These are phyloP conservation scores for Elsinoe ampelina DNA, from an alignment of 2,329 filamentous ascomycete genomes.

Conservation along the genomic window DNA sequence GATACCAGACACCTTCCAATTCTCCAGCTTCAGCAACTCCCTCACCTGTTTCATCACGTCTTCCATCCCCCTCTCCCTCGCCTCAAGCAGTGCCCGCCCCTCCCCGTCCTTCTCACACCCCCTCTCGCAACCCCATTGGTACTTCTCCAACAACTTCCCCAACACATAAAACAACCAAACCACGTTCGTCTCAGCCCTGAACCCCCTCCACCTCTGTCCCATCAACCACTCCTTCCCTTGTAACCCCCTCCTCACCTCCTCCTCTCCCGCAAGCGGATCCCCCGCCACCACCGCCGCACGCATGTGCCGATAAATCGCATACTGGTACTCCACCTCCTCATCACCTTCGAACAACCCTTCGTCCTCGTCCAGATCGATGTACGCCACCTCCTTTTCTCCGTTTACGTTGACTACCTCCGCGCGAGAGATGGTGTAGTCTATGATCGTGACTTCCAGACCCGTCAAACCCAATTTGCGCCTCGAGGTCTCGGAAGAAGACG, in stretches of 20 bases:
- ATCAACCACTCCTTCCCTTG: conserved; percentile 17
- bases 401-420: conserved; percentile 36
- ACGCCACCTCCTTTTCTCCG: conserved; percentile 30
- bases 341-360: conserved; percentile 38
- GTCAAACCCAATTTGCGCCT: conserved; percentile 41
- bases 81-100: neutral
- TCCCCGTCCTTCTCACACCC: conserved; percentile 14
- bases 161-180: conserved; percentile 56
- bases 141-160: conserved; percentile 40
- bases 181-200: conserved; percentile 52
- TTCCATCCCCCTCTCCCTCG: conserved; percentile 32
- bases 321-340: conserved; percentile 42
- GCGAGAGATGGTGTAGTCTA: conserved; percentile 60
- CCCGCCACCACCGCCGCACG: conserved; percentile 31
- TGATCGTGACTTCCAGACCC: conserved; percentile 52
- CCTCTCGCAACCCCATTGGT: conserved; percentile 19
- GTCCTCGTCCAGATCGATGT: conserved; percentile 38
- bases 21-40: conserved; percentile 32
- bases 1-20: conserved; percentile 17
- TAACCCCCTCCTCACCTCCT: conserved; percentile 23
- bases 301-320: conserved; percentile 49
- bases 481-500: too few relatives aligned
- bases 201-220: conserved; percentile 41
- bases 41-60: conserved; percentile 29
- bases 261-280: conserved; percentile 31